Percentiles rank a stretch among this genome's conserved stretches.
phyloP scores from a whole-genome alignment of 768 basidiomycete species.

The Hirschioporus abietinus region DNA sequence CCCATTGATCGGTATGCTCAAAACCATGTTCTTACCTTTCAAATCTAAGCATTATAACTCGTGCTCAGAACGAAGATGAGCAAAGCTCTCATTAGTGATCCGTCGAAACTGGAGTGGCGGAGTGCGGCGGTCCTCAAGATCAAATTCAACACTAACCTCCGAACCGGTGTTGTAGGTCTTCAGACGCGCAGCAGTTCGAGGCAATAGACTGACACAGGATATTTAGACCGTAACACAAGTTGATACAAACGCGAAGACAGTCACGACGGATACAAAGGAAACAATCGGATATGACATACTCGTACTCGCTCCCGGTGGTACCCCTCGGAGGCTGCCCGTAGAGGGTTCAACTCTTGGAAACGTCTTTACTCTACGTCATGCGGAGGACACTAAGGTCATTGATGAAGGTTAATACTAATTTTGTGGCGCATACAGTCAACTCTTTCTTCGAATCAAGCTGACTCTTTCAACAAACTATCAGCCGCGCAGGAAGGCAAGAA shows the following conservation, averaged over 20 bases:
- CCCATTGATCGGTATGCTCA: conserved; percentile 73
- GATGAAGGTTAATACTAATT: conserved; percentile 50
- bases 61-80: conserved; percentile 73
- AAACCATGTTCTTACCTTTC: neutral
- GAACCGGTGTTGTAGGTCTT: conserved; percentile 48
- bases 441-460: neutral
- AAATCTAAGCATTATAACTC: conserved; percentile 8
- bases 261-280: conserved; percentile 57
- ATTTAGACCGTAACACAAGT: conserved; percentile 65
- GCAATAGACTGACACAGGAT: conserved; percentile 4
- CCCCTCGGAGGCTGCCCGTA: conserved; percentile 70
- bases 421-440: neutral
- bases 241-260: conserved; percentile 55
- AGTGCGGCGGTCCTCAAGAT: conserved; percentile 69
- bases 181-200: conserved; percentile 7
- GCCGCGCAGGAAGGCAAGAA: conserved; percentile 68
- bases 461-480: conserved; percentile 21
- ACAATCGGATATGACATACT: conserved; percentile 66
- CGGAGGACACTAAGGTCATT: conserved; percentile 67
- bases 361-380: conserved; percentile 67
- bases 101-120: conserved; percentile 71
- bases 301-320: conserved; percentile 73
- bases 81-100: conserved; percentile 76
- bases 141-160: conserved; percentile 64
- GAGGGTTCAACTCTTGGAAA: conserved; percentile 70